These are phyloP conservation scores for Euphrasia confusa DNA, from an alignment of 257 asterid species.

Conservation along the genomic window DNA sequence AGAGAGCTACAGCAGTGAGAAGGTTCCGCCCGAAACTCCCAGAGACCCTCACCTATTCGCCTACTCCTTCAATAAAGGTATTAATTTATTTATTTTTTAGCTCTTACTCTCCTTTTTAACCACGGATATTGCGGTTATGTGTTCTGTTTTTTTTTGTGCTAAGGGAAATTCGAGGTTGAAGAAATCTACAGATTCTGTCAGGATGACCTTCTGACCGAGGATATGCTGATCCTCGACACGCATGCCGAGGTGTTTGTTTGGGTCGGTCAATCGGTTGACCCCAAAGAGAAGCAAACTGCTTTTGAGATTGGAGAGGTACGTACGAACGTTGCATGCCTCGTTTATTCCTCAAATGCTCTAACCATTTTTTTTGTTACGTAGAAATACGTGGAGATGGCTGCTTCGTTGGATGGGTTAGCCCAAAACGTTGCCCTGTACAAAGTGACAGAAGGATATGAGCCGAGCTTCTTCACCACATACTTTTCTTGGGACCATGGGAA, in stretches of 20 bases:
- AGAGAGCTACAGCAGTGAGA: constrained; percentile 77
- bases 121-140: not conserved
- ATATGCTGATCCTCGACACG: constrained; percentile 77
- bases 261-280: constrained; percentile 83
- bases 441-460: constrained; percentile 92
- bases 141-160: no score
- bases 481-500: constrained; percentile 96
- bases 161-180: constrained; percentile 45
- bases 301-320: constrained; percentile 80
- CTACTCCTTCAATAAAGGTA: constrained; percentile 70
- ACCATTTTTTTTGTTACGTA: constrained; percentile 26
- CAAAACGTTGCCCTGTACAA: constrained; percentile 74
- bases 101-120: constrained; percentile 3
- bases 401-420: constrained; percentile 74
- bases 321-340: constrained; percentile 5
- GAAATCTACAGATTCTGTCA: constrained; percentile 88
- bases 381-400: constrained; percentile 85
- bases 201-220: constrained; percentile 95
- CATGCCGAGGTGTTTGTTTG: constrained; percentile 85
- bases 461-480: constrained; percentile 85
- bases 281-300: constrained; percentile 73
- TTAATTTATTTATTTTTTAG: constrained; percentile 15
- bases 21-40: constrained; percentile 45
- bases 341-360: constrained; percentile 16
- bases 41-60: constrained; percentile 88